A percentile compares a stretch with the other conserved stretches of the same genome.
phyloP scores from a whole-genome alignment of 345 rosid species.

The Eucalyptus tenuipes region DNA sequence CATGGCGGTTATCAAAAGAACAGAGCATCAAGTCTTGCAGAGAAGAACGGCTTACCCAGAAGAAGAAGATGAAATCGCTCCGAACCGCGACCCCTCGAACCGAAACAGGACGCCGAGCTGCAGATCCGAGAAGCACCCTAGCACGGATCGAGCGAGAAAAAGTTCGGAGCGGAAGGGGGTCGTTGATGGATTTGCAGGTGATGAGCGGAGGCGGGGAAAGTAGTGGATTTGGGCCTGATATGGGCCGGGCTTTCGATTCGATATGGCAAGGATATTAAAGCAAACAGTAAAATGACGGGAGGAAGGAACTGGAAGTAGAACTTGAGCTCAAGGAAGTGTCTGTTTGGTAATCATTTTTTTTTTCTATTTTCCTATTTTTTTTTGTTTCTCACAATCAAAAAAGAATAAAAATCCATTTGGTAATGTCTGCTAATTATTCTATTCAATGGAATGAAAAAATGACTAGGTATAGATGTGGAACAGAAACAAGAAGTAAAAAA shows the following conservation, averaged over 20 bases:
- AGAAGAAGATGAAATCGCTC: background rate
- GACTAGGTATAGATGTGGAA: too few species aligned
- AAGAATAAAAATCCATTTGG: rapidly evolving
- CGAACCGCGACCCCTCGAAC: background rate
- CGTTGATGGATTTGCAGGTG: background rate
- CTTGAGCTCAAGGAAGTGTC: too few species aligned
- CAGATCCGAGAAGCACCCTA: background rate
- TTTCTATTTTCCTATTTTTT: rapidly evolving
- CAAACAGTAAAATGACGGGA: too few species aligned
- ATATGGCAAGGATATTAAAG: rapidly evolving
- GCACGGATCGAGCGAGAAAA: background rate
- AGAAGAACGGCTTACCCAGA: background rate
- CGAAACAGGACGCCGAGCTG: background rate
- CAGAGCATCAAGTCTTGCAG: background rate
- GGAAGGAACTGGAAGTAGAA: too few species aligned
- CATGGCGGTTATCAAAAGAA: too few species aligned
- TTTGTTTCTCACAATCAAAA: rapidly evolving
- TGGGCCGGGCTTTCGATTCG: background rate
- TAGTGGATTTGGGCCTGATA: background rate
- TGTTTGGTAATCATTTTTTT: too few species aligned
- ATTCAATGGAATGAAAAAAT: rapidly evolving
- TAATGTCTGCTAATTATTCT: too few species aligned
- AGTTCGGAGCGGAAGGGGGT: background rate
- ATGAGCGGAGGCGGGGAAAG: background rate
- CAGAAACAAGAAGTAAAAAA: too few species aligned